phyloP scores from a whole-genome alignment of 768 basidiomycete species.

The Amanita pseudoporphyria region DNA sequence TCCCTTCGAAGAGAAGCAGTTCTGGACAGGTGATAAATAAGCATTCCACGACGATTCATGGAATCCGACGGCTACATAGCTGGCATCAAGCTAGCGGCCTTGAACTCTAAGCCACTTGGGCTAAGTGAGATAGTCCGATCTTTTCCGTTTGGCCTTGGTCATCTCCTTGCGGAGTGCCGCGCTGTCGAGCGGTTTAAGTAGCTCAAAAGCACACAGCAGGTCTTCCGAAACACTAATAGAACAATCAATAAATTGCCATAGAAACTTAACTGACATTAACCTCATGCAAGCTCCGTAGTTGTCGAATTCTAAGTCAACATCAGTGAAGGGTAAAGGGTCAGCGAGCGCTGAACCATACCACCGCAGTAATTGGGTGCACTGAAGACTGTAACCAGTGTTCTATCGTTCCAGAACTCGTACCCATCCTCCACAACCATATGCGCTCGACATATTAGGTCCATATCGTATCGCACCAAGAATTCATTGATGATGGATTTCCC shows the following conservation, averaged over 20 bases:
- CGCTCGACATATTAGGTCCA: constrained; percentile 98
- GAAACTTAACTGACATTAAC: constrained; percentile 26
- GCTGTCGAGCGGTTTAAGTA: constrained; percentile 92
- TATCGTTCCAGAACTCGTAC: constrained; percentile 99
- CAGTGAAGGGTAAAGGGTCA: constrained; percentile 10
- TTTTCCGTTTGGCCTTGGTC: constrained; percentile 98
- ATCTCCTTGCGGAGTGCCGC: constrained; percentile 95
- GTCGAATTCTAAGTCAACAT: constrained; percentile 61
- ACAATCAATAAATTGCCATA: constrained; percentile 9
- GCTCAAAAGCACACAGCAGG: constrained; percentile 92
- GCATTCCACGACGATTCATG: constrained; percentile 7
- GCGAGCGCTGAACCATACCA: constrained; percentile 44
- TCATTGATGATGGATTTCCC: constrained; percentile 97
- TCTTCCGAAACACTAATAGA: constrained; percentile 84
- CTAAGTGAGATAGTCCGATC: constrained; percentile 34
- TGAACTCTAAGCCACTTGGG: not conserved
- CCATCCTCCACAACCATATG: constrained; percentile 99
- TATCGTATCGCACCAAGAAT: constrained; percentile 90
- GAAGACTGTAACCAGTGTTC: constrained; percentile 96
- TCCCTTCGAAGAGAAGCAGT: constrained; percentile 2
- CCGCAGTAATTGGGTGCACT: constrained; percentile 97
- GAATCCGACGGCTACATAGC: constrained; percentile 4
- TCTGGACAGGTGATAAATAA: constrained; percentile 5
- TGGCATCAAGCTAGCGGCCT: constrained; percentile 6
- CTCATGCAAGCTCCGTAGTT: constrained; percentile 96